phyloP scores from a whole-genome alignment of 192 early-diverging fungal genomes.

The Funneliformis geosporum region DNA sequence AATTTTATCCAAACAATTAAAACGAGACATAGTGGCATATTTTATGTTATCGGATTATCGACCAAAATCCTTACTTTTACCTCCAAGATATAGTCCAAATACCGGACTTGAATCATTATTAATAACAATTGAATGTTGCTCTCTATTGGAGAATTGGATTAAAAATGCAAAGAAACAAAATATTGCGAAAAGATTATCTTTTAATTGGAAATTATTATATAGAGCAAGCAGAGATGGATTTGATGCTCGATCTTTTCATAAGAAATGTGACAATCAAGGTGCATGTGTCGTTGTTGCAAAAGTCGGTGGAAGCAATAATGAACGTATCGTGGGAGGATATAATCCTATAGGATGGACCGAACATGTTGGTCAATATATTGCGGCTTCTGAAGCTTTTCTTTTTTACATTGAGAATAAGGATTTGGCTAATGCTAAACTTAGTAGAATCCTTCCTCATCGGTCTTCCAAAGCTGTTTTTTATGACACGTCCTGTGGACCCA shows the following conservation, averaged over 20 bases:
- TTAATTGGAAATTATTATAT: background rate
- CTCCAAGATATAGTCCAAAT: background rate
- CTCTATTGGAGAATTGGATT: background rate
- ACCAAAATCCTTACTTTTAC: background rate
- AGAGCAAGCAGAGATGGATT: conserved; percentile 12
- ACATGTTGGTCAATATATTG: background rate
- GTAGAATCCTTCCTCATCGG: background rate
- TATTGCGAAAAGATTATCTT: background rate
- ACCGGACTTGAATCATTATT: background rate
- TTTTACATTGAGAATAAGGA: background rate
- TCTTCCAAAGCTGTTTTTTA: background rate
- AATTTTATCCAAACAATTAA: background rate
- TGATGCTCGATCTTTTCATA: background rate
- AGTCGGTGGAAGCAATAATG: background rate
- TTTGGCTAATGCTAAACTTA: background rate
- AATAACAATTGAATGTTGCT: background rate
- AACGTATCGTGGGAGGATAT: background rate
- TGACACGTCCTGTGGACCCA: background rate
- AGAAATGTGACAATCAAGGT: background rate
- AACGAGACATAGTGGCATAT: background rate
- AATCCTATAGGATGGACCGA: background rate
- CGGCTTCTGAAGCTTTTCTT: background rate
- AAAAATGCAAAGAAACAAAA: background rate
- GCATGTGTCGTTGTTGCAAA: background rate
- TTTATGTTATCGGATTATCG: background rate